Percentiles rank a stretch among this genome's conserved stretches.
Evolutionary conservation across 495 filamentous ascomycete species (phyloP).

Genomic region (Pyrenula massariospora): DNA sequence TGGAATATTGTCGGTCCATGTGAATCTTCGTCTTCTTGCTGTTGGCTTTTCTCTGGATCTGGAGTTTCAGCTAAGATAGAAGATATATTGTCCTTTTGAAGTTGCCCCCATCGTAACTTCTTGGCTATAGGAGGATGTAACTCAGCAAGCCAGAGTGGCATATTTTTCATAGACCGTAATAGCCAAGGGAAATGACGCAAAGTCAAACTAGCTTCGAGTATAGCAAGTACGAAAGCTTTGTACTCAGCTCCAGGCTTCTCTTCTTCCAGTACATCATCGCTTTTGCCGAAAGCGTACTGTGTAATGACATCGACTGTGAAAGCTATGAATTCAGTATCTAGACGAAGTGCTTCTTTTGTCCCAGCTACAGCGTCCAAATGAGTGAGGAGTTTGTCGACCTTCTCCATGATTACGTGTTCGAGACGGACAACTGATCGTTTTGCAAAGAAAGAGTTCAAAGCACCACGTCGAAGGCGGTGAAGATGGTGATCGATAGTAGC

Average conservation of each 20-base stretch:
- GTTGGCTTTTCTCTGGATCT: slow-evolving; percentile 6
- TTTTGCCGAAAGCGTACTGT: slow-evolving; percentile 27
- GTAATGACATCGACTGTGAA: slow-evolving; percentile 32
- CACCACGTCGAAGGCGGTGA: slow-evolving; percentile 19
- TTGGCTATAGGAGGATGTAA: neutral
- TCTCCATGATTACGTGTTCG: slow-evolving; percentile 21
- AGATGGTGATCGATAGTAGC: slow-evolving; percentile 14
- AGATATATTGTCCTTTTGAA: neutral
- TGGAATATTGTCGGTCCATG: slow-evolving; percentile 19
- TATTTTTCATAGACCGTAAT: slow-evolving; percentile 1
- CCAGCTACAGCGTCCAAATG: slow-evolving; percentile 15
- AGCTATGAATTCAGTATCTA: slow-evolving; percentile 16
- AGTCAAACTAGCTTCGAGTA: neutral
- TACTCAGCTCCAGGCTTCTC: slow-evolving; percentile 6
- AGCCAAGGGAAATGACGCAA: slow-evolving; percentile 7
- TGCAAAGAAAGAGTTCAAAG: slow-evolving; percentile 31
- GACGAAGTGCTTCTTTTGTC: slow-evolving; percentile 6
- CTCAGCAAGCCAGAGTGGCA: slow-evolving; percentile 3
- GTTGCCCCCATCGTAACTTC: slow-evolving; percentile 7
- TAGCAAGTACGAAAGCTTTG: neutral
- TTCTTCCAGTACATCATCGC: slow-evolving; percentile 5
- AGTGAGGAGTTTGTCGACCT: slow-evolving; percentile 22
- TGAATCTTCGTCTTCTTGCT: neutral
- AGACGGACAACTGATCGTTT: slow-evolving; percentile 20
- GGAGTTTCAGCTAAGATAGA: neutral